A percentile compares a stretch with the other conserved stretches of the same genome.
phyloP scores from a whole-genome alignment of 257 asterid species.

The Solanum chilense region DNA sequence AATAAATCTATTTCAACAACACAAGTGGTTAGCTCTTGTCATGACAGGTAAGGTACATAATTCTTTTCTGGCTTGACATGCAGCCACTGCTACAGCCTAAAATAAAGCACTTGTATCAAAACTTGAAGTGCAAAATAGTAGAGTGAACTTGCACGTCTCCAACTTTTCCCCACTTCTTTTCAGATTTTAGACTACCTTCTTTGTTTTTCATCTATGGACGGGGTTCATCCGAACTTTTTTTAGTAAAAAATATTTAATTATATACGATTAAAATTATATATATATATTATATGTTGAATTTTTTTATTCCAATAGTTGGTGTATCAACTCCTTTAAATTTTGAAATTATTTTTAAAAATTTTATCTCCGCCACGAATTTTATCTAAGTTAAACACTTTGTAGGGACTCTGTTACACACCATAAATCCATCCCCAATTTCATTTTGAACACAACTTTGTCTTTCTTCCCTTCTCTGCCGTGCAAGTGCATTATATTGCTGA shows the following conservation, averaged over 20 bases:
- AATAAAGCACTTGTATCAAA: not conserved
- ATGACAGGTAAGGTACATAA: not conserved
- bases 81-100: not conserved
- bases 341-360: no score
- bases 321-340: no score
- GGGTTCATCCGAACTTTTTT: not conserved
- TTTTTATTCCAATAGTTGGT: rapidly evolving
- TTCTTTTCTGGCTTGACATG: not conserved
- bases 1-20: not conserved
- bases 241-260: no score
- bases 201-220: not conserved
- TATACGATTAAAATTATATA: no score
- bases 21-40: not conserved
- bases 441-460: not conserved
- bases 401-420: not conserved
- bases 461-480: not conserved
- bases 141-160: not conserved
- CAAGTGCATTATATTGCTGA: not conserved
- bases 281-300: no score
- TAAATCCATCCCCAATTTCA: not conserved
- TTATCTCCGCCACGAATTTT: not conserved
- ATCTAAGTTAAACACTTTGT: not conserved
- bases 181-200: not conserved
- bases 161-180: not conserved
- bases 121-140: not conserved